A percentile compares a stretch with the other conserved stretches of the same genome.
Conservation (phyloP, 176 grass and related monocot genomes). For the Carex pumila region DNA sequence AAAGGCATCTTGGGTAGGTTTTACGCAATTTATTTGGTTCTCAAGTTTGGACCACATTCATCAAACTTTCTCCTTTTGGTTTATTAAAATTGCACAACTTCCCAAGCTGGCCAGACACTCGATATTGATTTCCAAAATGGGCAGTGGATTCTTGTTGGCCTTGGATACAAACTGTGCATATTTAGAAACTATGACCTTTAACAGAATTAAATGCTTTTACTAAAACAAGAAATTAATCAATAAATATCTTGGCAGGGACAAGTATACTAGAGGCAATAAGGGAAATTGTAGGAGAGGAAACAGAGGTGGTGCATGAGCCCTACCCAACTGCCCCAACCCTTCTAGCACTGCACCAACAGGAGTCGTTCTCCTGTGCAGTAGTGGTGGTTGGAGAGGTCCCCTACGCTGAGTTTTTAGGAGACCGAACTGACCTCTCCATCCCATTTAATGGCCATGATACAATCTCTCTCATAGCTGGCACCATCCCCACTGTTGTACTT, state of each 20-base stretch:
- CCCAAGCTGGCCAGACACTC: not conserved
- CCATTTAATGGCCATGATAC: conserved; percentile 14
- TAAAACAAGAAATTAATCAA: conserved; percentile 9
- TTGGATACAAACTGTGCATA: not conserved
- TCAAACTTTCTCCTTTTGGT: conserved; percentile 7
- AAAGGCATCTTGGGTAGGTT: conserved; percentile 18
- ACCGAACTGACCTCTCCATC: conserved; percentile 25
- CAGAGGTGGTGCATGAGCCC: conserved; percentile 58
- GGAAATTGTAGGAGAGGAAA: conserved; percentile 40
- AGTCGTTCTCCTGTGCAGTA: conserved; percentile 50
- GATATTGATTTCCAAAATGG: not conserved
- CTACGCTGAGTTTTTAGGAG: conserved; percentile 20
- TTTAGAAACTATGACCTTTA: not conserved
- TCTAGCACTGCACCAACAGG: conserved; percentile 10
- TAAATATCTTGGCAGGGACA: conserved; percentile 43
- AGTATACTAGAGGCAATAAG: conserved; percentile 72
- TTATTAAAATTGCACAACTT: not conserved
- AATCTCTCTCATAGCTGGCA: conserved; percentile 14
- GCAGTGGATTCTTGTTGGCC: not conserved
- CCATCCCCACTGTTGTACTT: conserved; percentile 2
- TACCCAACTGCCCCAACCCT: conserved; percentile 44
- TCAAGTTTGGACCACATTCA: conserved; percentile 4
- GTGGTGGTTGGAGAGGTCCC: conserved; percentile 33
- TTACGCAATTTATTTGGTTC: conserved; percentile 8
- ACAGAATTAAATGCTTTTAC: not conserved